Percentiles rank a stretch among this genome's conserved stretches.
Conservation (phyloP, 768 basidiomycete species). For the Russula olivacea region DNA sequence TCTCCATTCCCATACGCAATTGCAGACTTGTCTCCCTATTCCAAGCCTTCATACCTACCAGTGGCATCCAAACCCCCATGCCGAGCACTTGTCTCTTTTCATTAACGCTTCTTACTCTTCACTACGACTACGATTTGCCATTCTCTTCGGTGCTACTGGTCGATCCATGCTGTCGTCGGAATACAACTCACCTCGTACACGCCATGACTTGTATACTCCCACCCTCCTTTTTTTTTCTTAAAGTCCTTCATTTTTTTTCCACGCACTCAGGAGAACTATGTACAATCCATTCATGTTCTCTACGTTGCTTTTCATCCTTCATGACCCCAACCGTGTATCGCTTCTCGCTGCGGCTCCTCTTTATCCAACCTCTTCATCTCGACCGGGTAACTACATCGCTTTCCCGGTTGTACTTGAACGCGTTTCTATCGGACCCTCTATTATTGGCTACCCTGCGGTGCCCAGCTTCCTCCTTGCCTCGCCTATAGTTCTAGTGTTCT, state of each 20-base stretch:
- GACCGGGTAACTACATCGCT: background rate
- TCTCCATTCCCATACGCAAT: constrained; percentile 13
- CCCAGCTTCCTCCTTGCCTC: background rate
- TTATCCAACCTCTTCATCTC: background rate
- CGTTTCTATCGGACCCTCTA: background rate
- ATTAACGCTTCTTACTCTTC: background rate
- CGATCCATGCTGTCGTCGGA: constrained; percentile 16
- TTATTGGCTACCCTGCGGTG: background rate
- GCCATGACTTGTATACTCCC: constrained; percentile 12
- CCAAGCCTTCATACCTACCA: constrained; percentile 1
- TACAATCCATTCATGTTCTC: background rate
- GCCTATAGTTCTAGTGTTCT: background rate
- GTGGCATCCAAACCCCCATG: constrained; percentile 2
- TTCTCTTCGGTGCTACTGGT: constrained; percentile 8
- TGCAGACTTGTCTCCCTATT: constrained; percentile 6
- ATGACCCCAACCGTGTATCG: constrained; percentile 12
- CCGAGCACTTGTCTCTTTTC: background rate
- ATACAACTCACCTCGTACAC: constrained; percentile 1
- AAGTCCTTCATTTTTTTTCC: background rate
- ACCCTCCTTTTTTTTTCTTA: constrained; percentile 12
- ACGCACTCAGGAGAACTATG: background rate
- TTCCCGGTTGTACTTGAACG: constrained; percentile 1
- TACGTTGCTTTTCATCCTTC: constrained; percentile 8
- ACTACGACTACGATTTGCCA: too few species aligned
- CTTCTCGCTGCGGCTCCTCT: background rate